Conservation (phyloP, 2,329 filamentous ascomycete genomes). For the Sphaerulina populicola region DNA sequence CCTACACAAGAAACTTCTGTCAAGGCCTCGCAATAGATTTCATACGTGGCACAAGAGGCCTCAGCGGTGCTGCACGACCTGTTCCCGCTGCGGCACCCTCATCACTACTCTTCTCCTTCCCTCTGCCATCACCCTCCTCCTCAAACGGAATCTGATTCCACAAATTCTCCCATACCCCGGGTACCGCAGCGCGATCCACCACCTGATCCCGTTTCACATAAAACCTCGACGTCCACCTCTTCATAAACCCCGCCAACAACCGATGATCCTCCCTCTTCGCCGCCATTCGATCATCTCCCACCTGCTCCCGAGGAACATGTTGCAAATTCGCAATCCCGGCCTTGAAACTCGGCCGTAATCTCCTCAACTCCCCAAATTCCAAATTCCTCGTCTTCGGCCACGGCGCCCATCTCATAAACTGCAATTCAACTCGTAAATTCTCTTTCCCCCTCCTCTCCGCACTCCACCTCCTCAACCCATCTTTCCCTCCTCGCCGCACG, state of each 20-base stretch:
- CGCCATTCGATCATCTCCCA: neutral
- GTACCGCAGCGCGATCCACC: conserved; percentile 18
- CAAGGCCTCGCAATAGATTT: neutral
- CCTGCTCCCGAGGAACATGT: conserved; percentile 18
- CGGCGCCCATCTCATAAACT: conserved; percentile 37
- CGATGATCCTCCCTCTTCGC: neutral
- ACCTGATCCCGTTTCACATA: conserved; percentile 21
- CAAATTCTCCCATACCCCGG: conserved; percentile 27
- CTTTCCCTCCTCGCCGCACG: conserved; percentile 53
- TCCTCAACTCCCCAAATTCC: conserved; percentile 23
- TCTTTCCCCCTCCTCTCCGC: conserved; percentile 40
- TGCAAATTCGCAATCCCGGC: conserved; percentile 28
- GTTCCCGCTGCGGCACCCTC: neutral
- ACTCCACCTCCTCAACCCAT: conserved; percentile 44
- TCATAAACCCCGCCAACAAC: conserved; percentile 2
- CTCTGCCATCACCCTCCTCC: neutral
- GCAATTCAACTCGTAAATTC: conserved; percentile 33
- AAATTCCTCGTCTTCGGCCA: conserved; percentile 30
- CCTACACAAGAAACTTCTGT: too few relatives aligned
- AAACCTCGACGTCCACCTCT: conserved; percentile 20
- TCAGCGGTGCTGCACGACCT: neutral
- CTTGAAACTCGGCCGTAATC: conserved; percentile 15
- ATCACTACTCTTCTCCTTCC: neutral
- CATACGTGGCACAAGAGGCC: neutral
- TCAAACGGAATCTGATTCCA: conserved; percentile 26